Evolutionary conservation across 2,329 filamentous ascomycete species (phyloP), one percentile per base, ranked within the genome.

Genomic region (Trichophyton equinum): DNA sequence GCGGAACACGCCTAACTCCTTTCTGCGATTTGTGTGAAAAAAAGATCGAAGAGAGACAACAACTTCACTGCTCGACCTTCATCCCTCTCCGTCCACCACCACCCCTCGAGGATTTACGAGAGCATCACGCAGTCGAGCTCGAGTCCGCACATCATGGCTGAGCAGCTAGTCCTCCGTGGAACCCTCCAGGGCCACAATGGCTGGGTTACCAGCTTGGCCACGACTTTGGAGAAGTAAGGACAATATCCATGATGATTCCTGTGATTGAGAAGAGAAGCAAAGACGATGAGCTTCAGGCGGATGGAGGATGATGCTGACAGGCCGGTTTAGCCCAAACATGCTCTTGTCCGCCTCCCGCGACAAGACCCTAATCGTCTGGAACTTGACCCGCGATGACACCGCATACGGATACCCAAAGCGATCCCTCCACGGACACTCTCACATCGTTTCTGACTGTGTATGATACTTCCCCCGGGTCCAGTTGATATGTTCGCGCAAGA

Each of bases 361-460:
- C 85, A 96, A 97, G 88, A 89, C 89, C 71, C 84, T 99, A 78
- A 99, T 99, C 83, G 95, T 99, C 86, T 99, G 94, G 94, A 96
- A 96, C 85, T 85, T 99, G 75, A 97, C 94, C 79, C 92, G 94
- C 81, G 91, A 97, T 80, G 94, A 97, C 82, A 86, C 86, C 77
- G 87, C 89, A 77, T 99, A 97, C 85, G 94, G 94, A 73, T 96
- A 96, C 85, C 94, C 94, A 76, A 97, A 99, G 87, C 88, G 94
- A 81, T 95, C 90, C 76, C 91, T 99, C 71, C 87, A 95, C 82
- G 94, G 94, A 75, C 94, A 99, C 85, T 96, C 91, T 68, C 94
- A 99, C 87, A 99, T 99, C 79, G 91, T 99, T 77, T 97, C 94
- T 79, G 94, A 99, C 88, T 97, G 94, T 82, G 94, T 95, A 94